phyloP scores from a whole-genome alignment of 441 rosid species.

The Aleurites moluccanus region DNA sequence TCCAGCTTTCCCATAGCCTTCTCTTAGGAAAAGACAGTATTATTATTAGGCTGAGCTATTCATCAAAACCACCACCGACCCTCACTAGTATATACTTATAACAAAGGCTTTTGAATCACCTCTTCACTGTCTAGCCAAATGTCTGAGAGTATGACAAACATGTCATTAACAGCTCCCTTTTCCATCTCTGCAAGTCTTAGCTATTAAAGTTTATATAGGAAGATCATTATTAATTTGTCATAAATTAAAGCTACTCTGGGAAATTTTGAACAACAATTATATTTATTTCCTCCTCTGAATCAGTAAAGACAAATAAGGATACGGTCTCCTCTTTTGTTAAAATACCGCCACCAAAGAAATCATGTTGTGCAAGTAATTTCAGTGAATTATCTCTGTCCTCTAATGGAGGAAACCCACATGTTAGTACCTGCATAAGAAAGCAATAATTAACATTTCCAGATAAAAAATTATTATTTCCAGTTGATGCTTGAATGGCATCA shows the following conservation, averaged over 20 bases:
- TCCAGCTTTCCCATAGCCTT: constrained; percentile 79
- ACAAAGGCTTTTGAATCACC: constrained; percentile 41
- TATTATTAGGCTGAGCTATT: constrained; percentile 35
- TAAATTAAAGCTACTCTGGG: constrained; percentile 6
- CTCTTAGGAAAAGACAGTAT: constrained; percentile 47
- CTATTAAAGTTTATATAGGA: constrained; percentile 51
- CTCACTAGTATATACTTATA: neutral
- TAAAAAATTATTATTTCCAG: neutral
- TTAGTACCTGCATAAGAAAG: constrained; percentile 54
- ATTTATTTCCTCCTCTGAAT: constrained; percentile 12
- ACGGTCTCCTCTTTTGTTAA: constrained; percentile 76
- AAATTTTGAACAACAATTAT: constrained; percentile 11
- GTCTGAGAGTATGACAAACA: constrained; percentile 90
- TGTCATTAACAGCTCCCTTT: constrained; percentile 64
- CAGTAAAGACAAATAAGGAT: constrained; percentile 36
- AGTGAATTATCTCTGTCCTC: constrained; percentile 82
- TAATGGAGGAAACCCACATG: constrained; percentile 93
- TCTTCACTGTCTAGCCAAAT: constrained; percentile 87
- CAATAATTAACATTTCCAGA: constrained; percentile 2
- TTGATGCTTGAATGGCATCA: neutral
- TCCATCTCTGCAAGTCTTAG: constrained; percentile 64
- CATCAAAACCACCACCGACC: neutral
- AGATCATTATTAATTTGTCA: constrained; percentile 21
- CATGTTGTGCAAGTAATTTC: constrained; percentile 60
- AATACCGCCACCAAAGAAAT: constrained; percentile 83